These are phyloP conservation scores for Tuber borchii DNA, from an alignment of 495 filamentous ascomycete genomes.

Conservation along the genomic window DNA sequence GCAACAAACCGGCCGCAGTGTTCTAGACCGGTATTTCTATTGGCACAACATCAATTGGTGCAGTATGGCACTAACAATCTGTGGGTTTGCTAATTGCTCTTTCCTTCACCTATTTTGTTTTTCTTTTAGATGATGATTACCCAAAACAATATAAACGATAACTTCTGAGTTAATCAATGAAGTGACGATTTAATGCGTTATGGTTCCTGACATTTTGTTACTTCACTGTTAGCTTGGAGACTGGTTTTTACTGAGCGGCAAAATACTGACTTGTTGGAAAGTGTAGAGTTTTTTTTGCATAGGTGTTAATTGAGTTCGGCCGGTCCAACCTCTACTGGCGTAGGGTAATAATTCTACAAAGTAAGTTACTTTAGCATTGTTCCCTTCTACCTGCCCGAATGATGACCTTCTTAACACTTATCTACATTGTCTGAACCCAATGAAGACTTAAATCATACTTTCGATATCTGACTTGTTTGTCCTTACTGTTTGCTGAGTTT, in stretches of 20 bases:
- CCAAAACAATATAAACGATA: slow-evolving; percentile 36
- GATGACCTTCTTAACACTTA: slow-evolving; percentile 36
- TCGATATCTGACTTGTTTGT: slow-evolving; percentile 27
- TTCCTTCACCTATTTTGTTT: not conserved
- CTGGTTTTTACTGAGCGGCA: not conserved
- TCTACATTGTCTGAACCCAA: slow-evolving; percentile 39
- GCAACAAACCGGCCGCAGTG: not conserved
- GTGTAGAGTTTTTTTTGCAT: not conserved
- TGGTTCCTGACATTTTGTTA: slow-evolving; percentile 34
- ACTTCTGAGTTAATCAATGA: slow-evolving; percentile 36
- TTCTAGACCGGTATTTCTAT: not conserved
- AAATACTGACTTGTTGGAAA: not conserved
- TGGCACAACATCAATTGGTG: not conserved
- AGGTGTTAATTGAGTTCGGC: not conserved
- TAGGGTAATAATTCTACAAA: slow-evolving; percentile 7
- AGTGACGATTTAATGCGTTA: slow-evolving; percentile 36
- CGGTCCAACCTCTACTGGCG: not conserved
- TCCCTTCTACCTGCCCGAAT: slow-evolving; percentile 9
- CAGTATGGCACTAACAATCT: slow-evolving; percentile 10
- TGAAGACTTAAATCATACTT: slow-evolving; percentile 33
- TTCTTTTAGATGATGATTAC: slow-evolving; percentile 33
- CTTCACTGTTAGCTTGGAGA: not conserved
- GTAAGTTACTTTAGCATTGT: not conserved
- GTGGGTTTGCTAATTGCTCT: not conserved
- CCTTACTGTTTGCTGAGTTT: slow-evolving; percentile 1